Base-by-base conservation (phyloP, 108 stramenopile genomes). In the Nitzschia palea region DNA sequence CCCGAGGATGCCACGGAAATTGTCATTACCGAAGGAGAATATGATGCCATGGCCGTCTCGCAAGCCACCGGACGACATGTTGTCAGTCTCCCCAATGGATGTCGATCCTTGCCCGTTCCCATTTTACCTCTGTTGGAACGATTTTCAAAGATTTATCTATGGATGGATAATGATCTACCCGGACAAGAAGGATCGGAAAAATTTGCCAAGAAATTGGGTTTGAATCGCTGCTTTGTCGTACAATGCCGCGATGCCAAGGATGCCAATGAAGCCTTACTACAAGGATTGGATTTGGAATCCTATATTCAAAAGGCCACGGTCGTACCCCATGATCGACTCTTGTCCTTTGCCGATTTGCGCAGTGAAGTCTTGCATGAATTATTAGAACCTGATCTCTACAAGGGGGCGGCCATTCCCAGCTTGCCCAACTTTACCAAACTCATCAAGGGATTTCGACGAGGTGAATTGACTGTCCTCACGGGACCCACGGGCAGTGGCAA, bases 11-110 rank as follows among this genome's bases (percentile, higher is more conserved):
- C 80, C 25, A 93, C 71, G 6, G 76, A 82, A 59, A 72, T 99
- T 35, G 88, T 99, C 6, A 20, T 99, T 31, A 98, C 97, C 23
- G 98, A 99, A 78, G 98, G 98, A 25, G 98, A 99, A 70, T 97
- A 94, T 59, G 98, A 99, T 76, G 98, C 98, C 60, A 97, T 99
- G 97, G 95, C 98, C 3, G 97, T 99, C 0, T 83, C 82, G 50
- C 96, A 99, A 72, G 96, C 90, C 8, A 99, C 98, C 0, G 94
- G 91, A 28, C 54, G 78, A 17, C 81, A 73, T 9, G 84, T 89
- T 15, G 86, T 95, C 2, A 82, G 80, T 62, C 57, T 99, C 23
- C 98, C 98, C 17, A 97, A 97, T 66, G 98, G 98, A 28, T 94
- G 91, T 68, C 77, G 93, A 12, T 85, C 81, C 8, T 73, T 99